Conservation (phyloP, 225 moss, liverwort and hornwort genomes). For the Pseudisothecium myosuroides region DNA sequence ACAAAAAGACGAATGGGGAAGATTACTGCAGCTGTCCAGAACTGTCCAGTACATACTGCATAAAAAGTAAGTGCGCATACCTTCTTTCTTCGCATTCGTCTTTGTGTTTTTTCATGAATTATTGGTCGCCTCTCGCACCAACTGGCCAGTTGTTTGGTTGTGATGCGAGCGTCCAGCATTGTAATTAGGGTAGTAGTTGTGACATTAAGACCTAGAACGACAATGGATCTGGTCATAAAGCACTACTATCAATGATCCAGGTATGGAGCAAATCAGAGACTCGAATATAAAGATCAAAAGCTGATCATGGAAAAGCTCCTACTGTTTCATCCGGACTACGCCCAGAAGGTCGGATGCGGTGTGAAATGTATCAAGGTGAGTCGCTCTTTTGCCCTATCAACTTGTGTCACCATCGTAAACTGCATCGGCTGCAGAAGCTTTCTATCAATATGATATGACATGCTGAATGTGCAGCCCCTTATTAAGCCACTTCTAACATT, state of each 20-base stretch:
- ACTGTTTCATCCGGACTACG: conserved; percentile 39
- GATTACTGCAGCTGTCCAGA: conserved; percentile 4
- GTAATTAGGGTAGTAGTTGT: not conserved
- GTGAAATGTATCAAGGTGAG: conserved; percentile 61
- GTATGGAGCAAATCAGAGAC: conserved; percentile 37
- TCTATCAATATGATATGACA: not conserved
- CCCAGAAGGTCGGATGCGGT: conserved; percentile 65
- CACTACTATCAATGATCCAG: conserved; percentile 17
- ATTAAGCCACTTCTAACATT: not conserved
- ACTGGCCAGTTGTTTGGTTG: not conserved
- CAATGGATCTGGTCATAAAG: not conserved
- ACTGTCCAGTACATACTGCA: conserved; percentile 2
- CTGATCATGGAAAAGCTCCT: conserved; percentile 46
- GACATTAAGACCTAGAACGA: not conserved
- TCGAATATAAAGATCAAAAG: conserved; percentile 14
- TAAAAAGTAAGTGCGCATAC: conserved; percentile 11
- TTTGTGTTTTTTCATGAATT: not conserved
- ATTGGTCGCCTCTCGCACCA: not conserved
- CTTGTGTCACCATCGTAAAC: not conserved
- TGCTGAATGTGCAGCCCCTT: not conserved
- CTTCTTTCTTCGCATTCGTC: not conserved
- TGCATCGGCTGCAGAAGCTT: not conserved
- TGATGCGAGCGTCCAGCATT: not conserved
- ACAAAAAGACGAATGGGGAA: conserved; percentile 18
- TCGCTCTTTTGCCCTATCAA: not conserved